phyloP scores from a whole-genome alignment of 169 alveolate genomes.

The Theileria annulata region DNA sequence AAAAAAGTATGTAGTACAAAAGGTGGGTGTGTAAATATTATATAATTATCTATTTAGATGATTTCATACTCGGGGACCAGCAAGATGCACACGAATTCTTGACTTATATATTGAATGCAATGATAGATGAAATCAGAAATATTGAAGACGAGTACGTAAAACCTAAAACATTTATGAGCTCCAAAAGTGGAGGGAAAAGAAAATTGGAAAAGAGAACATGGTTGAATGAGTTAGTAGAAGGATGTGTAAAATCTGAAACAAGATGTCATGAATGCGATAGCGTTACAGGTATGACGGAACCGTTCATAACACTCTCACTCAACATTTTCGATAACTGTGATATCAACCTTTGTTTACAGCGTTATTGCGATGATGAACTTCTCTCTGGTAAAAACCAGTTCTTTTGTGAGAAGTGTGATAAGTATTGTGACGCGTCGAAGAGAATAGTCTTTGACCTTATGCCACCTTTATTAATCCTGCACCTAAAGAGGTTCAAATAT shows the following conservation, averaged over 20 bases:
- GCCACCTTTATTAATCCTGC: conserved; percentile 59
- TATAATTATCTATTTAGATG: conserved; percentile 32
- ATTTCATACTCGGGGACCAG: conserved; percentile 51
- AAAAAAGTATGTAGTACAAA: conserved; percentile 28
- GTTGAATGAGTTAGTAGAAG: conserved; percentile 52
- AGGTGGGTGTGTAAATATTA: conserved; percentile 11
- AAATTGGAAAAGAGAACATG: conserved; percentile 29
- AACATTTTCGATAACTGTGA: conserved; percentile 50
- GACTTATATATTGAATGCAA: conserved; percentile 42
- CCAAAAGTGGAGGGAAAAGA: neutral
- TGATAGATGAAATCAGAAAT: conserved; percentile 51
- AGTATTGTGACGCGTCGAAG: conserved; percentile 46
- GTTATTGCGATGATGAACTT: conserved; percentile 41
- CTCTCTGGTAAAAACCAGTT: conserved; percentile 49
- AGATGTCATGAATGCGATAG: conserved; percentile 41
- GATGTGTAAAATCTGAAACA: conserved; percentile 42
- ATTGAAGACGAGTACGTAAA: conserved; percentile 5
- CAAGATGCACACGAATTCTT: conserved; percentile 66
- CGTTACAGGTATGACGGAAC: conserved; percentile 40
- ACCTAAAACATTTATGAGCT: neutral
- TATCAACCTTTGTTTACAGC: conserved; percentile 34
- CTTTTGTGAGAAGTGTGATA: conserved; percentile 40
- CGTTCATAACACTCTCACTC: conserved; percentile 53
- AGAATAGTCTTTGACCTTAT: conserved; percentile 30
- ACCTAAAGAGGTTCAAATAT: conserved; percentile 56